Evolutionary conservation across 768 basidiomycete genomes (phyloP).

Genomic region (Suillus bovinus): DNA sequence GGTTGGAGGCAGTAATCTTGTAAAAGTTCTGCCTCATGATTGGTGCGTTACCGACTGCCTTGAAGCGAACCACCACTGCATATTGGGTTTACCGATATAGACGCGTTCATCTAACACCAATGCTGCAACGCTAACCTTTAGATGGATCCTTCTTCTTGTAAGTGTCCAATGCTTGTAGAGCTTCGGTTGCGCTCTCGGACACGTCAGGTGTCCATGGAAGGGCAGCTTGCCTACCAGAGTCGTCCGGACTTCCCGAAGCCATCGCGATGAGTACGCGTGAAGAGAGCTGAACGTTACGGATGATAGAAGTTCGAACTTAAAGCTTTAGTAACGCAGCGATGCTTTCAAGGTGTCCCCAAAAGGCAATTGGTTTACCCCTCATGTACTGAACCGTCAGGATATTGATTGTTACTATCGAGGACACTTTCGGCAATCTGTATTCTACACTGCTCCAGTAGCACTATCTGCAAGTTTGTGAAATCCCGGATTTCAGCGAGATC

Average conservation of each 20-base stretch:
- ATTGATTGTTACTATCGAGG: not conserved
- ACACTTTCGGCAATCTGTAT: not conserved
- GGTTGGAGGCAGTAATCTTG: constrained; percentile 93
- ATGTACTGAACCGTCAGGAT: too few relatives aligned
- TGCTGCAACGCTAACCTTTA: constrained; percentile 52
- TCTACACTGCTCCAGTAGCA: not conserved
- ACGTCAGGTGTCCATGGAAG: constrained; percentile 36
- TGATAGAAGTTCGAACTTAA: not conserved
- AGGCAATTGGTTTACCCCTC: too few relatives aligned
- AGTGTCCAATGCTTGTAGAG: constrained; percentile 71
- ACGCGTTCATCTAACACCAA: not conserved
- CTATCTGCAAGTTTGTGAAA: too few relatives aligned
- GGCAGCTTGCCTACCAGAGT: constrained; percentile 29
- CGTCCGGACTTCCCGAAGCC: constrained; percentile 35
- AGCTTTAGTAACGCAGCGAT: not conserved
- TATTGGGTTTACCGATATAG: not conserved
- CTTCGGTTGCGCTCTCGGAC: constrained; percentile 41
- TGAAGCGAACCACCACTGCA: constrained; percentile 94
- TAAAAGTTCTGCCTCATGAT: constrained; percentile 99
- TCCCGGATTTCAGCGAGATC: too few relatives aligned
- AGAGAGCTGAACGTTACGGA: not conserved
- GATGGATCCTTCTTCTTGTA: constrained; percentile 86
- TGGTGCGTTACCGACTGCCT: constrained; percentile 95
- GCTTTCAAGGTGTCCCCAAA: not conserved
- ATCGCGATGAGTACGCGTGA: constrained; percentile 17